These are phyloP conservation scores for Orbilia javanica DNA, from an alignment of 2,329 filamentous ascomycete species.

Conservation along the genomic window DNA sequence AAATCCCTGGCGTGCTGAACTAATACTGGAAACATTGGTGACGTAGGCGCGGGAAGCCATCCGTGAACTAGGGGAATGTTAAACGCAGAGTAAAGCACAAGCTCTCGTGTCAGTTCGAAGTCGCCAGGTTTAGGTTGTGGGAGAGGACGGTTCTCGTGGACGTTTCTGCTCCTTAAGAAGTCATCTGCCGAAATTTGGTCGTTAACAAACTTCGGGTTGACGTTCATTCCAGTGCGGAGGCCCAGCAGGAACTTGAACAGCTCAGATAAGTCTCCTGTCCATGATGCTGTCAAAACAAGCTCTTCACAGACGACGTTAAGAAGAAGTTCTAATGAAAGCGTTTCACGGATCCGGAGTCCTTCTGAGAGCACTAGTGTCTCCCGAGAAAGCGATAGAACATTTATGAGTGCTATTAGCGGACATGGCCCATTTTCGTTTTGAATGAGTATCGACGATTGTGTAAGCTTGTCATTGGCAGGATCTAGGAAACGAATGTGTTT, in stretches of 20 bases:
- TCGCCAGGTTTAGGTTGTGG: slow-evolving; percentile 72
- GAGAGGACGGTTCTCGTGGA: slow-evolving; percentile 62
- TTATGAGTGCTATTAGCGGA: slow-evolving; percentile 90
- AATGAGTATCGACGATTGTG: slow-evolving; percentile 86
- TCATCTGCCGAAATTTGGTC: slow-evolving; percentile 65
- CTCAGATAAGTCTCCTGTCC: slow-evolving; percentile 81
- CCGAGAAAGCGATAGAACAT: slow-evolving; percentile 84
- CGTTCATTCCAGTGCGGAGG: slow-evolving; percentile 96
- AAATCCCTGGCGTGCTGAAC: slow-evolving; percentile 82
- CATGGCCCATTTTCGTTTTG: slow-evolving; percentile 97
- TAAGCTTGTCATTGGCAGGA: slow-evolving; percentile 71
- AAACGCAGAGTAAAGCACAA: slow-evolving; percentile 92
- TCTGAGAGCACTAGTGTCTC: slow-evolving; percentile 78
- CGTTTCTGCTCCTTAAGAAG: slow-evolving; percentile 48
- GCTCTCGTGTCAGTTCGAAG: slow-evolving; percentile 88
- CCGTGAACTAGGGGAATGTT: slow-evolving; percentile 90
- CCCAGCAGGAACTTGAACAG: slow-evolving; percentile 88
- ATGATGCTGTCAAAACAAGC: slow-evolving; percentile 80
- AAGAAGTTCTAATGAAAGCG: slow-evolving; percentile 85
- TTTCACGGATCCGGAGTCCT: slow-evolving; percentile 81
- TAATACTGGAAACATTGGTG: slow-evolving; percentile 78
- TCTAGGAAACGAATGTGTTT: slow-evolving; percentile 92
- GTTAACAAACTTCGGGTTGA: slow-evolving; percentile 86
- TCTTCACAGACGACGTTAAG: slow-evolving; percentile 94
- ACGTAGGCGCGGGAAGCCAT: slow-evolving; percentile 81